Evolutionary conservation across 306 rosid species (phyloP), one percentile per base, ranked within the genome.

Genomic region (Mimosa bimucronata): DNA sequence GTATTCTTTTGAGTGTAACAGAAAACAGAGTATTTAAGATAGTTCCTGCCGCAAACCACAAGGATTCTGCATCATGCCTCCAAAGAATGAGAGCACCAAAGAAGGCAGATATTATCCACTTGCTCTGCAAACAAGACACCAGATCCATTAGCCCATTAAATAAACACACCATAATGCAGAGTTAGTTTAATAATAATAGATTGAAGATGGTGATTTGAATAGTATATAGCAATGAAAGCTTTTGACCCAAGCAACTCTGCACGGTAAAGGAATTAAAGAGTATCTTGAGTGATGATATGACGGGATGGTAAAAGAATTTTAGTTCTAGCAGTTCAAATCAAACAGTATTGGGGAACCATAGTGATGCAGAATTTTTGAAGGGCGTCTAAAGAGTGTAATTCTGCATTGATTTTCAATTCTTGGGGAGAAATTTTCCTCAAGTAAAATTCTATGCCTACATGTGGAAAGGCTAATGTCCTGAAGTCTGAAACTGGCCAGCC

Each of bases 61-160:
- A 29, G 73, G 94, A 88, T 81, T 90, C 96, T 19, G 75, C 92
- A 82, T 95, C 98, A 87, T 92, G 97, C 84, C 92, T 90, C 92
- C 88, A 83, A 44, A 95, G 85, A 81, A 95, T 75, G 78, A 89
- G 78, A 74, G 79, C 86, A 50, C 88, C 91, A 83, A 90, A 89
- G 66, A 87, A 76, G 46, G 77, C 85, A 48, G 89, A 14, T 38
- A 95, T 79, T 65, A 92, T 66, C 98, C 98, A 95, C 88, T 92
- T 95, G 90, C 97, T 95, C 98, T 95, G 90, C 61, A 60, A 86
- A 64, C 76, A 81, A 74, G 30, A 73, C 77, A 77, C 66, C 71
- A 67, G 50, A 87, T 13, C 65, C 66, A 81, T 81, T 44, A 72
- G 70, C 81, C 28, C 65, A 57, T 9, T 40, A 66, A 79, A 64